Conservation (phyloP, 805 yeast species). For the Yamadazyma scolyti region DNA sequence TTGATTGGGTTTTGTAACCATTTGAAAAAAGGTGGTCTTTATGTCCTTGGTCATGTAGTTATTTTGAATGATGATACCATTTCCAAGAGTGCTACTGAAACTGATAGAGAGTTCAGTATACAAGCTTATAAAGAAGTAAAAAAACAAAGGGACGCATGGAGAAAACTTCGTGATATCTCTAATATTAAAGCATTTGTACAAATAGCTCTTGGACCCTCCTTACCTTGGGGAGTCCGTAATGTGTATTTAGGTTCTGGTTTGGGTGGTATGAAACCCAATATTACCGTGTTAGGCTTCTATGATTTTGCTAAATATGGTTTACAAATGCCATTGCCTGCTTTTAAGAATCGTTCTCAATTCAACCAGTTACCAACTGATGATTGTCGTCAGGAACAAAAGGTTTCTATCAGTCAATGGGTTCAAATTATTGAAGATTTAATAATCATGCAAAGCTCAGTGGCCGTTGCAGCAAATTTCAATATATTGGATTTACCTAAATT, state of each 20-base stretch:
- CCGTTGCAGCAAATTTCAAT: constrained; percentile 87
- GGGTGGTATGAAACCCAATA: constrained; percentile 98
- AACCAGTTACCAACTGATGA: constrained; percentile 68
- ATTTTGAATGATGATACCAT: constrained; percentile 44
- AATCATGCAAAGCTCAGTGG: constrained; percentile 85
- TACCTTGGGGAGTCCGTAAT: constrained; percentile 94
- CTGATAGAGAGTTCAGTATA: constrained; percentile 34
- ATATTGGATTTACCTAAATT: constrained; percentile 57
- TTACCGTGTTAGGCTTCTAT: constrained; percentile 86
- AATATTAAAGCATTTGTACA: constrained; percentile 92
- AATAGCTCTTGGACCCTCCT: constrained; percentile 78
- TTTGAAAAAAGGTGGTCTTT: constrained; percentile 91
- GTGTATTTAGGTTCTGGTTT: constrained; percentile 89
- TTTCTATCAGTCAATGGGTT: constrained; percentile 82
- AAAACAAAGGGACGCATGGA: constrained; percentile 79
- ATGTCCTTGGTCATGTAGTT: constrained; percentile 88
- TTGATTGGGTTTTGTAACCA: constrained; percentile 90
- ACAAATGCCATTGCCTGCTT: constrained; percentile 20
- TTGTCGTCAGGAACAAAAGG: constrained; percentile 66
- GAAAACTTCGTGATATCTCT: constrained; percentile 70
- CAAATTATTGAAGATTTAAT: constrained; percentile 86
- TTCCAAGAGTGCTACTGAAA: constrained; percentile 35
- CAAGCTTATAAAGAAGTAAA: constrained; percentile 62
- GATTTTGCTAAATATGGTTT: constrained; percentile 52
- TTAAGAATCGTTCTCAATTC: constrained; percentile 15